phyloP scores from a whole-genome alignment of 208 protist species.

The Trypanosoma congolense region DNA sequence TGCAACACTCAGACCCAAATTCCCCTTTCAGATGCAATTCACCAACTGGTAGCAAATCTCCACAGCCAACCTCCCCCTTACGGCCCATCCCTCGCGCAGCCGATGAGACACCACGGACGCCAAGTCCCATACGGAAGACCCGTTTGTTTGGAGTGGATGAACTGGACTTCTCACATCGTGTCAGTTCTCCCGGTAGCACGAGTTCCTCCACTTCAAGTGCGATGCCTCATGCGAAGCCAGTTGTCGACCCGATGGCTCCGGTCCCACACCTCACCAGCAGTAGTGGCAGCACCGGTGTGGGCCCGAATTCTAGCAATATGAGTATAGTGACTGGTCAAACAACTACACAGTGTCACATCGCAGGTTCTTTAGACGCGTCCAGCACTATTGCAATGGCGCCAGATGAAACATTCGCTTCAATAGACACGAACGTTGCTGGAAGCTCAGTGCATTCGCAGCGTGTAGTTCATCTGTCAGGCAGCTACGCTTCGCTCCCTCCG shows the following conservation, averaged over 20 bases:
- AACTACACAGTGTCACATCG: constrained; percentile 26
- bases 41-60: constrained; percentile 23
- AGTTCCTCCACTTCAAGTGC: constrained; percentile 16
- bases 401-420: constrained; percentile 29
- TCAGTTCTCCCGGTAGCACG: constrained; percentile 27
- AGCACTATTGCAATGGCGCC: constrained; percentile 36
- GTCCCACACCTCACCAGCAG: constrained; percentile 34
- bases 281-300: constrained; percentile 8
- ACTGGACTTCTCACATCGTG: constrained; percentile 58
- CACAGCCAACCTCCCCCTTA: constrained; percentile 28
- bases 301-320: background rate
- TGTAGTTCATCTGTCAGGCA: constrained; percentile 47
- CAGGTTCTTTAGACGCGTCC: constrained; percentile 21
- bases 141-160: constrained; percentile 68
- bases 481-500: constrained; percentile 45
- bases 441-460: constrained; percentile 33
- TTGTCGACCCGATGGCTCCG: constrained; percentile 67
- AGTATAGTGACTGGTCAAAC: constrained; percentile 25
- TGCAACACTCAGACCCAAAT: constrained; percentile 19
- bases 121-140: constrained; percentile 39
- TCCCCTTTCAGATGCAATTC: background rate
- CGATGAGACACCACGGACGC: constrained; percentile 27
- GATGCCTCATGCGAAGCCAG: constrained; percentile 34
- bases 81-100: constrained; percentile 10
- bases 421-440: constrained; percentile 21